Percentiles rank a stretch among this genome's conserved stretches.
Evolutionary conservation across 163 green algal species (phyloP).

Genomic region (Trebouxia gelatinosa): DNA sequence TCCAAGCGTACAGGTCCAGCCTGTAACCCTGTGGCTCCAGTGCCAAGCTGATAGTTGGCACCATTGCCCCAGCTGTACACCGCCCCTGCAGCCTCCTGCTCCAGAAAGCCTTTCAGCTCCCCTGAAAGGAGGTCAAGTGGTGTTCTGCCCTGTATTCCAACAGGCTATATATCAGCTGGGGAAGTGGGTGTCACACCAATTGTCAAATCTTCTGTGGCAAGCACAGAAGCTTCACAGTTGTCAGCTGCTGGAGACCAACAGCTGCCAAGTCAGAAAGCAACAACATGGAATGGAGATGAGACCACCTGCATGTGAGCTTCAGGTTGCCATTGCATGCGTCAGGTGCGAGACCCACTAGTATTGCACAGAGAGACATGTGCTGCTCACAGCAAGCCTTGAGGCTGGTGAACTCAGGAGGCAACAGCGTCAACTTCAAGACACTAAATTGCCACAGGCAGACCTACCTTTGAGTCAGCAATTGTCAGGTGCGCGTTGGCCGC

Average conservation of each 20-base stretch:
- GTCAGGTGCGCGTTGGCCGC: conserved; percentile 56
- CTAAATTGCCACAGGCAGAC: no score
- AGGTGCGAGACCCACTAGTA: background rate
- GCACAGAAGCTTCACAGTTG: no score
- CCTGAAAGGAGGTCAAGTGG: conserved; percentile 71
- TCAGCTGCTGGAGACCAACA: no score
- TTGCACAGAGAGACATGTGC: background rate
- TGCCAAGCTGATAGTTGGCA: conserved; percentile 91
- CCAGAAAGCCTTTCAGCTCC: conserved; percentile 43
- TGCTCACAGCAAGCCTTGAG: no score
- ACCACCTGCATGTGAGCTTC: background rate
- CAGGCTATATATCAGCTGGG: no score
- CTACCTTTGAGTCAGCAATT: conserved; percentile 62
- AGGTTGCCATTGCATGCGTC: background rate
- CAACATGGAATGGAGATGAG: no score
- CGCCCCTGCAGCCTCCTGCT: conserved; percentile 33
- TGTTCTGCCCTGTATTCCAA: conserved; percentile 48
- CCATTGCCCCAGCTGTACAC: conserved; percentile 88
- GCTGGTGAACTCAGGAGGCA: no score
- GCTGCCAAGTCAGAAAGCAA: no score
- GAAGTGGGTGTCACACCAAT: no score
- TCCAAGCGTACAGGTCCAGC: conserved; percentile 67
- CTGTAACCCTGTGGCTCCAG: conserved; percentile 56
- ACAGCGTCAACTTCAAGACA: no score
- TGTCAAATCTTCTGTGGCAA: background rate